Conservation (phyloP, 2,329 filamentous ascomycete species). For the Ophiocordyceps sinensis region DNA sequence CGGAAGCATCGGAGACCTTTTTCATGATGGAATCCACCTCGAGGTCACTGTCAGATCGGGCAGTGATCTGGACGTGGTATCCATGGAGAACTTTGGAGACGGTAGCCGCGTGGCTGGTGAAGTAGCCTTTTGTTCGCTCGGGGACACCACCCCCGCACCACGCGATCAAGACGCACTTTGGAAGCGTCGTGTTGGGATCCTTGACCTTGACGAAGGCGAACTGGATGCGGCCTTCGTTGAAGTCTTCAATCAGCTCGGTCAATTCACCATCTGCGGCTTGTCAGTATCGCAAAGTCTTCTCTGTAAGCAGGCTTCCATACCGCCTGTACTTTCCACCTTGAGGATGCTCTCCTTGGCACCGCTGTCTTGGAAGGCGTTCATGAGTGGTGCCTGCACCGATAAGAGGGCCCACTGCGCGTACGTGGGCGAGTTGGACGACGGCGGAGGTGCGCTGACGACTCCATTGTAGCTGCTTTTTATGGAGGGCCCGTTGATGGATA, state of each 20-base stretch:
- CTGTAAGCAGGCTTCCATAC: constrained; percentile 26
- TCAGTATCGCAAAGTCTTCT: constrained; percentile 7
- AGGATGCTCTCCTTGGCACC: constrained; percentile 83
- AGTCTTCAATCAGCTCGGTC: constrained; percentile 80
- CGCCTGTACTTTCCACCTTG: constrained; percentile 85
- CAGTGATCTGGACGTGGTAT: constrained; percentile 95
- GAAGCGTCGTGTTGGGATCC: constrained; percentile 77
- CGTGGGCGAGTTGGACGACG: constrained; percentile 54
- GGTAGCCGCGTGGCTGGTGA: constrained; percentile 81
- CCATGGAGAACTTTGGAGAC: constrained; percentile 89
- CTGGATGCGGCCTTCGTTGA: constrained; percentile 91
- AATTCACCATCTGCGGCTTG: constrained; percentile 71
- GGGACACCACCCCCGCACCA: constrained; percentile 97
- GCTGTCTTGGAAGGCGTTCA: constrained; percentile 83
- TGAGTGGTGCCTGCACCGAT: constrained; percentile 79
- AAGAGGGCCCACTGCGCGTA: constrained; percentile 90
- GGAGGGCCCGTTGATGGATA: constrained; percentile 64
- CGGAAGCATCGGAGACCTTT: constrained; percentile 89
- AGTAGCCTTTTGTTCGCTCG: constrained; percentile 97
- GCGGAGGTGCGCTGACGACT: constrained; percentile 37
- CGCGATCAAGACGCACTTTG: constrained; percentile 85
- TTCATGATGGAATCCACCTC: constrained; percentile 78
- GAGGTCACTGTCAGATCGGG: constrained; percentile 79
- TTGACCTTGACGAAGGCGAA: constrained; percentile 96
- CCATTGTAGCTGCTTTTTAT: constrained; percentile 69